Percentiles rank a stretch among this genome's conserved stretches.
These are phyloP conservation scores for Termitomyces eurrhizus DNA, from an alignment of 768 basidiomycete genomes.

Conservation along the genomic window DNA sequence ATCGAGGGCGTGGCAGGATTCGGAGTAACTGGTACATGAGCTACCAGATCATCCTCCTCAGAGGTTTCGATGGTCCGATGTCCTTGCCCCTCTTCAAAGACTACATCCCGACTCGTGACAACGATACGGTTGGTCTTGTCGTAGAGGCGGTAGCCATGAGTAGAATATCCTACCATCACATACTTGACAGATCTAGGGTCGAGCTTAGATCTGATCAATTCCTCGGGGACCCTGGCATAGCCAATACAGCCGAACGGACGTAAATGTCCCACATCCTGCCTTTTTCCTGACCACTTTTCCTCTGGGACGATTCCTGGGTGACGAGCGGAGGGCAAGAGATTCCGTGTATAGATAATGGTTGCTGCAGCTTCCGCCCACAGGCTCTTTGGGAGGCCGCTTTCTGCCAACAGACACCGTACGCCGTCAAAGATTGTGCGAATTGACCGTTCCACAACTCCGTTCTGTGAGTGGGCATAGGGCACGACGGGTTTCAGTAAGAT, in stretches of 20 bases:
- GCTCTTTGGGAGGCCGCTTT: not conserved
- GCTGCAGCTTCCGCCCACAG: not conserved
- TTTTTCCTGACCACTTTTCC: too few species aligned
- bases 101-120: too few species aligned
- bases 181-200: not conserved
- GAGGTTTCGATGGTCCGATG: too few species aligned
- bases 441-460: not conserved
- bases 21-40: too few species aligned
- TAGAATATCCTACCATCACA: too few species aligned
- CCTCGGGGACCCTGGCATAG: not conserved
- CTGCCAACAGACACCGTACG: not conserved
- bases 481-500: not conserved
- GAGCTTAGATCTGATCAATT: conserved; percentile 1
- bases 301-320: not conserved
- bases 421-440: not conserved
- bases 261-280: not conserved
- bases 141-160: not conserved
- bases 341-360: not conserved
- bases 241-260: not conserved
- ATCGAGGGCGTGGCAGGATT: too few species aligned
- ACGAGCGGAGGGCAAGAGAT: not conserved
- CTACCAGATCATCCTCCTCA: too few species aligned
- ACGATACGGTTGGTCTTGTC: too few species aligned
- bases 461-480: not conserved
- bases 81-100: too few species aligned